Conservation (phyloP, 352 stramenopile species). For the Globisporangium nagaii region DNA sequence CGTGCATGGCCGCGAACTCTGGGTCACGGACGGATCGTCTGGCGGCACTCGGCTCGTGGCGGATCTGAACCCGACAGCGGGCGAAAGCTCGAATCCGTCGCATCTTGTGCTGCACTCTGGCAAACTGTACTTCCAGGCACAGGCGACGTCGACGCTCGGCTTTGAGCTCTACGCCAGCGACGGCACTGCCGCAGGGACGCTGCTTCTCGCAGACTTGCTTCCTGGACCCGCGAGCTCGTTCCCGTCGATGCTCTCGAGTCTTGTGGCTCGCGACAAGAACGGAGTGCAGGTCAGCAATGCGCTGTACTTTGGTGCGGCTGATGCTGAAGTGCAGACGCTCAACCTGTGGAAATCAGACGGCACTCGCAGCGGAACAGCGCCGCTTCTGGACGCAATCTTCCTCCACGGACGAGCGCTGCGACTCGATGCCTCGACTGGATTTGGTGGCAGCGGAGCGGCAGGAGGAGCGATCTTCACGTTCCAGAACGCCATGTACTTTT, state of each 20-base stretch:
- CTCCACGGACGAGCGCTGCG: constrained; percentile 4
- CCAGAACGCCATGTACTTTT: constrained; percentile 22
- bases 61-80: constrained; percentile 32
- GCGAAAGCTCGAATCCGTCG: constrained; percentile 30
- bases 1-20: constrained; percentile 61
- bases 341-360: constrained; percentile 34
- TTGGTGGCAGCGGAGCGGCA: background rate
- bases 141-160: constrained; percentile 17
- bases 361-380: constrained; percentile 13
- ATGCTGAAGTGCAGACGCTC: background rate
- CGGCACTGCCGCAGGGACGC: constrained; percentile 35
- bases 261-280: background rate
- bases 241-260: constrained; percentile 17
- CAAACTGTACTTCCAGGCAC: constrained; percentile 35
- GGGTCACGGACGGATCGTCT: constrained; percentile 38
- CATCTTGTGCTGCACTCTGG: constrained; percentile 29
- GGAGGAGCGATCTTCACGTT: constrained; percentile 7
- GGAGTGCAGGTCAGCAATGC: constrained; percentile 5
- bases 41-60: constrained; percentile 39
- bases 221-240: constrained; percentile 18
- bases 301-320: constrained; percentile 24
- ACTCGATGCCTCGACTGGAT: background rate
- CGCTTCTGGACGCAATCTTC: constrained; percentile 21
- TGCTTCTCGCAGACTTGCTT: constrained; percentile 25
- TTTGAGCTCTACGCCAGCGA: constrained; percentile 59